Evolutionary conservation across 768 basidiomycete species (phyloP).

Genomic region (Chlorophyllum brunneum): DNA sequence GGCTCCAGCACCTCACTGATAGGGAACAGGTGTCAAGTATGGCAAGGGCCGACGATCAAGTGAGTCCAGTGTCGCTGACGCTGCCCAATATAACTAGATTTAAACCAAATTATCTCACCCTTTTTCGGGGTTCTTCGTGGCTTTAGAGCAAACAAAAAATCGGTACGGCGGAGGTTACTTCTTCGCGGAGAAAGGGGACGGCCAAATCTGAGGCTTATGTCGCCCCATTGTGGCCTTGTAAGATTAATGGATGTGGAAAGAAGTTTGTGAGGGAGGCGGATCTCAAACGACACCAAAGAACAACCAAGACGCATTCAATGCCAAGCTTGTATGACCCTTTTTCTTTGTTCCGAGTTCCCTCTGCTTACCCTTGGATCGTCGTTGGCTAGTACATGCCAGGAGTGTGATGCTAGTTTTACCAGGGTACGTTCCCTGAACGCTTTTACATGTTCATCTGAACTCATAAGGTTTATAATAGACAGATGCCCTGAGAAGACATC

Average conservation of each 20-base stretch:
- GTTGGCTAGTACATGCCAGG: slow-evolving; percentile 58
- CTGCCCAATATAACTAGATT: too few species aligned
- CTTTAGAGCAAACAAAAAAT: not conserved
- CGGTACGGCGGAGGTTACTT: not conserved
- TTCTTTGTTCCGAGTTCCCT: slow-evolving; percentile 16
- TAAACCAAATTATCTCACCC: not conserved
- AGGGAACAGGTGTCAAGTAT: too few species aligned
- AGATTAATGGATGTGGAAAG: slow-evolving; percentile 78
- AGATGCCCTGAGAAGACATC: slow-evolving; percentile 77
- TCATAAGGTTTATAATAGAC: slow-evolving; percentile 42
- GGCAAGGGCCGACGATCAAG: slow-evolving; percentile 10
- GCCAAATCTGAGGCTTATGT: not conserved
- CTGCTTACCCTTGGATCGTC: not conserved
- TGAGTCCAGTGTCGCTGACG: too few species aligned
- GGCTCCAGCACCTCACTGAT: too few species aligned
- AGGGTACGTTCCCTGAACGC: slow-evolving; percentile 45
- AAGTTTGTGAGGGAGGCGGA: slow-evolving; percentile 81
- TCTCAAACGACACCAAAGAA: slow-evolving; percentile 77
- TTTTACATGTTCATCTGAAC: slow-evolving; percentile 7
- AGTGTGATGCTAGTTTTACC: slow-evolving; percentile 79
- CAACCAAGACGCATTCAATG: slow-evolving; percentile 72
- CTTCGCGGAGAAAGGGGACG: not conserved
- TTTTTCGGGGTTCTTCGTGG: not conserved
- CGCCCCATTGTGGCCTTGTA: slow-evolving; percentile 69
- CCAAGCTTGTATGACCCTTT: slow-evolving; percentile 59